Conservation (phyloP, 73 alveolate species). For the Paramecium octaurelia region DNA sequence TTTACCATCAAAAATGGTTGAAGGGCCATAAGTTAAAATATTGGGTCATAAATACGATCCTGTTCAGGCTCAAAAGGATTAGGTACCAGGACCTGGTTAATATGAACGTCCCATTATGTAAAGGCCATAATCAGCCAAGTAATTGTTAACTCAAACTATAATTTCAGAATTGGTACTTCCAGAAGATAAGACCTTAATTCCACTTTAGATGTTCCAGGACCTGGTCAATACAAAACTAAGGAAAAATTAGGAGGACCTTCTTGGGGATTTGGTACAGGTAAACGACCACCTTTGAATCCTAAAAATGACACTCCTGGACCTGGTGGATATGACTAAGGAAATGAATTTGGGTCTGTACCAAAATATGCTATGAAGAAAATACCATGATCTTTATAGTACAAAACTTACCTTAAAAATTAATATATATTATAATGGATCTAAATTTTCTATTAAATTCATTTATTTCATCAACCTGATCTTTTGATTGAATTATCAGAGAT, state of each 20-base stretch:
- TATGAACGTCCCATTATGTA: not conserved
- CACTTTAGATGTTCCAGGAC: slow-evolving; percentile 43
- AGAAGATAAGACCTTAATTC: not conserved
- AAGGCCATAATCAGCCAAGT: slow-evolving; percentile 49
- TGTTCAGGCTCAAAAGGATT: not conserved
- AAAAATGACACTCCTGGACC: slow-evolving; percentile 65
- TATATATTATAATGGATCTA: no score
- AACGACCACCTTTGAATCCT: slow-evolving; percentile 35
- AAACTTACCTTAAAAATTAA: not conserved
- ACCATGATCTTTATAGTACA: not conserved
- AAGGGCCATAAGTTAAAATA: slow-evolving; percentile 53
- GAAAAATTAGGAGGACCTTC: slow-evolving; percentile 36
- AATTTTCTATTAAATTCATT: no score
- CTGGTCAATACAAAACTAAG: slow-evolving; percentile 37
- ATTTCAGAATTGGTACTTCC: slow-evolving; percentile 11
- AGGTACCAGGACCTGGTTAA: slow-evolving; percentile 60
- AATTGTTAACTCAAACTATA: not conserved
- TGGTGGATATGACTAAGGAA: slow-evolving; percentile 43
- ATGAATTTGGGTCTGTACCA: not conserved
- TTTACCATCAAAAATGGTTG: slow-evolving; percentile 53
- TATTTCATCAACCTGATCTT: no score
- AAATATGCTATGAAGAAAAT: slow-evolving; percentile 17
- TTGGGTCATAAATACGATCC: slow-evolving; percentile 55
- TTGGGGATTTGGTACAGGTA: slow-evolving; percentile 56
- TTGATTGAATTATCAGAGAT: no score